Evolutionary conservation across 2,329 filamentous ascomycete genomes (phyloP).

Genomic region (Cladosporium sp.): DNA sequence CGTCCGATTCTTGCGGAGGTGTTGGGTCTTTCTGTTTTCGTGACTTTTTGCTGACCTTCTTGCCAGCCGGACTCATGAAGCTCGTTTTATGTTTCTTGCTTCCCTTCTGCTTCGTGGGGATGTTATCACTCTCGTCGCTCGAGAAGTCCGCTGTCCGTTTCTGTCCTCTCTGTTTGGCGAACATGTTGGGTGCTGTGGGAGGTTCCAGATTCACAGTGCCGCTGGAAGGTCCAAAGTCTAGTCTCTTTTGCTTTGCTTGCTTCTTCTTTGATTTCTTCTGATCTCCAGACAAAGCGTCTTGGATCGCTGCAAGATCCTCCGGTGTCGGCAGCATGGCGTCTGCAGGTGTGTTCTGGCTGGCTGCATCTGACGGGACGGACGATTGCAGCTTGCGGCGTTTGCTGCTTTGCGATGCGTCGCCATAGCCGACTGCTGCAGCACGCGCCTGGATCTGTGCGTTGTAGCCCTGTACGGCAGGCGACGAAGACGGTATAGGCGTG

Average conservation of each 20-base stretch:
- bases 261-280: not conserved
- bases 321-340: constrained; percentile 1
- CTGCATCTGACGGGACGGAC: not conserved
- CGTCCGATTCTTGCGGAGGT: not conserved
- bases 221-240: constrained; percentile 25
- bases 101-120: constrained; percentile 13
- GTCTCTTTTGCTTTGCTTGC: constrained; percentile 31
- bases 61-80: constrained; percentile 5
- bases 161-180: constrained; percentile 20
- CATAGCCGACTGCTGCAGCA: constrained; percentile 32
- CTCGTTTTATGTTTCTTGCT: constrained; percentile 5
- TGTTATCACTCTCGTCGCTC: constrained; percentile 22
- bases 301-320: not conserved
- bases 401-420: constrained; percentile 13
- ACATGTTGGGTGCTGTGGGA: constrained; percentile 19
- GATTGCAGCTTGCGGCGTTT: constrained; percentile 3
- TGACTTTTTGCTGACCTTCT: constrained; percentile 7
- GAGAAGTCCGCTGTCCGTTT: constrained; percentile 8
- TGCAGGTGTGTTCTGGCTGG: not conserved
- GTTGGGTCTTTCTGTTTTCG: constrained; percentile 12
- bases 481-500: constrained; percentile 39
- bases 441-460: constrained; percentile 31
- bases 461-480: constrained; percentile 32
- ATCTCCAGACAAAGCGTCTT: not conserved
- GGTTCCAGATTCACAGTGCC: constrained; percentile 6